These are phyloP conservation scores for Besnoitia besnoiti DNA, from an alignment of 169 alveolate species.

Conservation along the genomic window DNA sequence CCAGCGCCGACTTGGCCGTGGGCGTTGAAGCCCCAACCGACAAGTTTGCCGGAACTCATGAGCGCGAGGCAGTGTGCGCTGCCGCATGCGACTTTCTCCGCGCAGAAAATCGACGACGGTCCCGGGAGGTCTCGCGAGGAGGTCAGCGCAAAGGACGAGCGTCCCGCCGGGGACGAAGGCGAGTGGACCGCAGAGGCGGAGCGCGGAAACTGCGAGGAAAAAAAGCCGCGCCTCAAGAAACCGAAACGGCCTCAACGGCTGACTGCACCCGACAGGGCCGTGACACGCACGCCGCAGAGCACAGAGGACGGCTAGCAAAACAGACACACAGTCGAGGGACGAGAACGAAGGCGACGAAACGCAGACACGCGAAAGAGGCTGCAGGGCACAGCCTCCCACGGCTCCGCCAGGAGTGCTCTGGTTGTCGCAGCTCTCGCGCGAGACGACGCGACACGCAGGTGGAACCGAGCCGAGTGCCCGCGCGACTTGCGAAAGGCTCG, in stretches of 20 bases:
- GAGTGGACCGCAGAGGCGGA: conserved; percentile 27
- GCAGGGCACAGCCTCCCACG: too few relatives aligned
- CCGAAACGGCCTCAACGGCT: not conserved
- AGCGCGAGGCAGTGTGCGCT: conserved; percentile 41
- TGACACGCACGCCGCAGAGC: not conserved
- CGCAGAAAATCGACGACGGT: conserved; percentile 2
- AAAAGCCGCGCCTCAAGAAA: not conserved
- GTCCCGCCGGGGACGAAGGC: not conserved
- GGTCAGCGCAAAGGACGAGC: not conserved
- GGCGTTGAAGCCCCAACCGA: conserved; percentile 52
- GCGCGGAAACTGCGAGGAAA: conserved; percentile 10
- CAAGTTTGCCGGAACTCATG: not conserved
- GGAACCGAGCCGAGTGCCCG: too few relatives aligned
- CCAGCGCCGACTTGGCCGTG: conserved; percentile 64
- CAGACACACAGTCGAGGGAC: not conserved
- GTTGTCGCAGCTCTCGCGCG: too few relatives aligned
- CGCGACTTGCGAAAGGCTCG: too few relatives aligned
- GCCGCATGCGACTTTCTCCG: conserved; percentile 46
- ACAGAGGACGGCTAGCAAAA: not conserved
- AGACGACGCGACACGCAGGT: too few relatives aligned
- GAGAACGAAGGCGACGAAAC: not conserved
- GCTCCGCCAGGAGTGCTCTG: too few relatives aligned
- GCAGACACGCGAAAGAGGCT: not conserved
- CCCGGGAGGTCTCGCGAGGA: conserved; percentile 27
- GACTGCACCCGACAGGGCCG: not conserved